Base-by-base conservation (phyloP, 805 yeast genomes). In the Brettanomyces custersianus region DNA sequence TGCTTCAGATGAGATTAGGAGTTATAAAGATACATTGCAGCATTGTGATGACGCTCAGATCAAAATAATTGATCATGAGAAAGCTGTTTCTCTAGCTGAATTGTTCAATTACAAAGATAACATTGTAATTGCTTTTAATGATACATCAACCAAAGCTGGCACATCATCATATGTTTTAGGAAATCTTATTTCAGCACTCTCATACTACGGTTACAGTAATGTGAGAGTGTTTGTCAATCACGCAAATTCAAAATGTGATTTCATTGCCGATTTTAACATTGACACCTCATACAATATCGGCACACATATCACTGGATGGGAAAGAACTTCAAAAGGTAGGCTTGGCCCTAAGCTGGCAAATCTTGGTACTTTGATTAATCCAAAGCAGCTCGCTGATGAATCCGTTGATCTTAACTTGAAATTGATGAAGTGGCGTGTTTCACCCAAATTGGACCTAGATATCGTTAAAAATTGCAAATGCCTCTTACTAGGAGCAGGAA, bases 351-450 rank as follows among this genome's bases (percentile, higher is more conserved):
- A 86, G 49, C 45, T 80, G 16, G 87, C 94, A 0, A 92, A 94
- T 54, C 57, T 92, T 37, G 87, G 92, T 1, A 60, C 86, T 1
- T 62, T 92, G 30, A 74, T 90, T 25, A 78, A 90, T 53, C 98
- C 98, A 0, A 43, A 66, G 10, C 78, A 81, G 44, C 63, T 92
- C 17, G 90, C 96, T 0, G 83, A 80, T 40, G 97, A 94, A 57
- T 90, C 96, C 0, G 88, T 87, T 5, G 96, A 88, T 54, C 67
- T 92, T 38, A 92, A 92, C 52, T 63, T 92, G 40, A 84, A 85
- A 59, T 63, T 92, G 31, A 92, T 92, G 98, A 86, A 87, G 52
- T 92, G 99, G 99, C 69, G 98, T 45, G 73, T 92, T 13, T 86
- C 84, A 0, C 97, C 98, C 0, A 69, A 75, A 7, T 53, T 92